These are phyloP conservation scores for Brettanomyces bruxellensis DNA, from an alignment of 805 yeast species.

Conservation along the genomic window DNA sequence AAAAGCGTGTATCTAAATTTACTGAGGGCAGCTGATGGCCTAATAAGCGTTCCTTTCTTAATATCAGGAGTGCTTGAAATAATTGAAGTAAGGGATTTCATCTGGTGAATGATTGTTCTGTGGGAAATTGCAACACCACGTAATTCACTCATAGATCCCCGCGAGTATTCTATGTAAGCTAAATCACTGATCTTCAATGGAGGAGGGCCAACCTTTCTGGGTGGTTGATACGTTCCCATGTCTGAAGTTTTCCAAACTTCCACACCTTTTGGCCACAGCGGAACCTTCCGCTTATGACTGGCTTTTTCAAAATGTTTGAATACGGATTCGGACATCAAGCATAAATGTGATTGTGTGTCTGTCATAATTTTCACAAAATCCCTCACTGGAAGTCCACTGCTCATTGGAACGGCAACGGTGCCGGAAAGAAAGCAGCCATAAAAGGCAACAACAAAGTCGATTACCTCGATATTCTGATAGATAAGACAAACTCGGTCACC, in stretches of 20 bases:
- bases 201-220: slow-evolving; percentile 50
- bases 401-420: slow-evolving; percentile 89
- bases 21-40: slow-evolving; percentile 40
- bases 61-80: slow-evolving; percentile 49
- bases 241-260: slow-evolving; percentile 80
- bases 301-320: slow-evolving; percentile 65
- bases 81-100: slow-evolving; percentile 64
- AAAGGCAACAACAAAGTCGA: slow-evolving; percentile 78
- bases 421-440: slow-evolving; percentile 92
- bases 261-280: slow-evolving; percentile 62
- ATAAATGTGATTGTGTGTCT: slow-evolving; percentile 66
- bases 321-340: slow-evolving; percentile 74
- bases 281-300: slow-evolving; percentile 22
- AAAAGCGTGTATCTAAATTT: slow-evolving; percentile 46
- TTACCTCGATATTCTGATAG: slow-evolving; percentile 74
- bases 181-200: slow-evolving; percentile 69
- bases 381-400: slow-evolving; percentile 55
- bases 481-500: slow-evolving; percentile 80
- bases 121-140: slow-evolving; percentile 93
- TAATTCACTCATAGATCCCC: slow-evolving; percentile 83
- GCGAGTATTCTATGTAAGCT: slow-evolving; percentile 88
- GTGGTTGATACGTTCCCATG: slow-evolving; percentile 61
- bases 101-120: slow-evolving; percentile 79
- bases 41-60: slow-evolving; percentile 30
- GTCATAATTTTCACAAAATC: slow-evolving; percentile 69